Evolutionary conservation across 805 yeast genomes (phyloP).

Genomic region (Candida endomychidarum): DNA sequence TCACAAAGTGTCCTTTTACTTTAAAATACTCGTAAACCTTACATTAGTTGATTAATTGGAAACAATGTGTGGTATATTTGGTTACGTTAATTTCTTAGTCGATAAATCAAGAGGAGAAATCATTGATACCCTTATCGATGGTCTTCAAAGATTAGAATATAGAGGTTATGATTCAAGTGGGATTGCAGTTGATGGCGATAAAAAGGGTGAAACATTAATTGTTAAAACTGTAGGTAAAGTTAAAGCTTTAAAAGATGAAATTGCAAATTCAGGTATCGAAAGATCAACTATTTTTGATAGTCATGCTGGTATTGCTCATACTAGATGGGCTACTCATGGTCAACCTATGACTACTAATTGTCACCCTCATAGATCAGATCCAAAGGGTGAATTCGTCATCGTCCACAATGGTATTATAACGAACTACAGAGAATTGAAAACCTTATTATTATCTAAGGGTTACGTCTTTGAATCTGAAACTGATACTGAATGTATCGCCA

Average conservation of each 20-base stretch:
- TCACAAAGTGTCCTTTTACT: constrained; percentile 4
- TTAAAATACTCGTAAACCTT: background rate
- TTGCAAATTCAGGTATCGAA: constrained; percentile 51
- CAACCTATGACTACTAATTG: constrained; percentile 83
- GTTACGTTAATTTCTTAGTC: constrained; percentile 93
- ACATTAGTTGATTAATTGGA: background rate
- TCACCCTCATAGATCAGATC: constrained; percentile 94
- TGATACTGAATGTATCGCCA: constrained; percentile 97
- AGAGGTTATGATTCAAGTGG: constrained; percentile 99
- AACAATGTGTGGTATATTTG: constrained; percentile 83
- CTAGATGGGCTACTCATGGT: constrained; percentile 99
- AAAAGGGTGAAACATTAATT: constrained; percentile 64
- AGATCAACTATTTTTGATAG: constrained; percentile 66
- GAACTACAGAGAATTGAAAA: constrained; percentile 87
- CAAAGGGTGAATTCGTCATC: constrained; percentile 76
- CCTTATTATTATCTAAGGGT: constrained; percentile 78
- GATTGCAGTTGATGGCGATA: constrained; percentile 90
- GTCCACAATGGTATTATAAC: constrained; percentile 99
- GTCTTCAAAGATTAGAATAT: constrained; percentile 83
- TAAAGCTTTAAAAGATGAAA: constrained; percentile 67
- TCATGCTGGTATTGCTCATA: constrained; percentile 97
- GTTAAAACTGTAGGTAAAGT: constrained; percentile 93
- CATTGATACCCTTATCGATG: constrained; percentile 83
- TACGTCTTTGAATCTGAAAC: constrained; percentile 86
- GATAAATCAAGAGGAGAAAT: constrained; percentile 92